These are phyloP conservation scores for Penicillium sumatraense DNA, from an alignment of 2,329 filamentous ascomycete genomes.

Conservation along the genomic window DNA sequence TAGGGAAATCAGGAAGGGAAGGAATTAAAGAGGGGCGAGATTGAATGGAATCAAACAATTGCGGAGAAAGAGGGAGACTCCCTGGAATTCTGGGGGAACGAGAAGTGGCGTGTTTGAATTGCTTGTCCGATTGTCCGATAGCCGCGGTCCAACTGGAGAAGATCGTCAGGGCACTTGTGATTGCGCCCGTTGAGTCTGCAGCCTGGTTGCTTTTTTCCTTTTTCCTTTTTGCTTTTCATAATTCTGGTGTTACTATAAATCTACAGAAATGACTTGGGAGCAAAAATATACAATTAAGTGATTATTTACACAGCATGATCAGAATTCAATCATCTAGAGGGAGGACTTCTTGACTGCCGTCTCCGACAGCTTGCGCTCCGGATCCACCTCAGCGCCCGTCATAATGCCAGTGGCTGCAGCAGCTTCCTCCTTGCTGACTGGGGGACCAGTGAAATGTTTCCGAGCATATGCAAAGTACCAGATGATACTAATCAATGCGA, in stretches of 20 bases:
- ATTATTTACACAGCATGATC: neutral
- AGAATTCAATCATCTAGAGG: slow-evolving; percentile 1
- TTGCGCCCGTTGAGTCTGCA: slow-evolving; percentile 7
- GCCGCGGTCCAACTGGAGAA: slow-evolving; percentile 25
- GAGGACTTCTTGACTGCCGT: slow-evolving; percentile 26
- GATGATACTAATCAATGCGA: slow-evolving; percentile 61
- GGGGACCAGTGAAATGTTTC: slow-evolving; percentile 67
- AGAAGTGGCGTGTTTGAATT: slow-evolving; percentile 20
- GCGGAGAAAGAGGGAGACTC: neutral
- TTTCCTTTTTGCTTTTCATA: too few relatives aligned
- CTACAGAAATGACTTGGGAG: too few relatives aligned
- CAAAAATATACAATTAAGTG: slow-evolving; percentile 2
- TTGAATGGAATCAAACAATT: neutral
- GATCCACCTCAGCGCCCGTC: slow-evolving; percentile 37
- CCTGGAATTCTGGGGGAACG: slow-evolving; percentile 6
- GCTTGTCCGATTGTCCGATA: slow-evolving; percentile 1
- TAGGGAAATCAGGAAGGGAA: neutral
- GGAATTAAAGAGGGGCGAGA: neutral
- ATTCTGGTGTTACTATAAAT: too few relatives aligned
- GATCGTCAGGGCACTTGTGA: slow-evolving; percentile 36
- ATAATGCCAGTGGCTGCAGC: slow-evolving; percentile 34
- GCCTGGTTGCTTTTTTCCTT: neutral
- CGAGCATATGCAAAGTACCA: slow-evolving; percentile 69
- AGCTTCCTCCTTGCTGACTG: slow-evolving; percentile 35
- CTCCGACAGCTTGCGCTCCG: slow-evolving; percentile 33